A percentile compares a stretch with the other conserved stretches of the same genome.
These are phyloP conservation scores for Fraxinus latifolia DNA, from an alignment of 305 asterid genomes.

Conservation along the genomic window DNA sequence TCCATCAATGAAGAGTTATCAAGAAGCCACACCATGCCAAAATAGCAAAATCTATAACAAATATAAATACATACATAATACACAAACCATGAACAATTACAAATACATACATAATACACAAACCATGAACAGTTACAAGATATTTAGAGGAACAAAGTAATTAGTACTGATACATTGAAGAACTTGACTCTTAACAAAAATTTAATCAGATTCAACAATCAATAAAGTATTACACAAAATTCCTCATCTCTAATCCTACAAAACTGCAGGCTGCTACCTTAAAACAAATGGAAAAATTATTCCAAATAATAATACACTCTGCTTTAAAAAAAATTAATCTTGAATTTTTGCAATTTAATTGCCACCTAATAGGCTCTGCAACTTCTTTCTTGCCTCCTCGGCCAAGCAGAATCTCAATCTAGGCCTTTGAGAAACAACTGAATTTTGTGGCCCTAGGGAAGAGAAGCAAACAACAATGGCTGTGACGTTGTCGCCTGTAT, in stretches of 20 bases:
- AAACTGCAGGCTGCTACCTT: not conserved
- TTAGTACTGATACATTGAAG: not conserved
- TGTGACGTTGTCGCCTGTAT: constrained; percentile 47
- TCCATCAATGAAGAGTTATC: constrained; percentile 31
- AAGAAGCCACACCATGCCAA: not conserved
- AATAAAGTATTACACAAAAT: not conserved
- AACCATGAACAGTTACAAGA: not conserved
- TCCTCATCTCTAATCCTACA: not conserved
- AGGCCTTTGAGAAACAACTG: constrained; percentile 30
- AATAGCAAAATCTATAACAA: not conserved
- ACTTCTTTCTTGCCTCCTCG: constrained; percentile 42
- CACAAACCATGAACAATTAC: not conserved
- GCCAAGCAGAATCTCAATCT: constrained; percentile 47
- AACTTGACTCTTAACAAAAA: not conserved
- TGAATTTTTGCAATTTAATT: constrained; percentile 20
- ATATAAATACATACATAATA: not conserved
- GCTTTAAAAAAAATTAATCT: constrained; percentile 4
- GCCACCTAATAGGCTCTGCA: constrained; percentile 39
- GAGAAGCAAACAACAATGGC: constrained; percentile 56
- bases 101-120: no score
- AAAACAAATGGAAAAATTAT: not conserved
- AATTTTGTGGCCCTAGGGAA: constrained; percentile 24
- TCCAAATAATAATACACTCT: constrained; percentile 13
- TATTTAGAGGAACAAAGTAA: not conserved
- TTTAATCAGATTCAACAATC: not conserved